Evolutionary conservation across 225 moss, liverwort and hornwort genomes (phyloP), one percentile per base, ranked within the genome.

Genomic region (Anthoceros angustus): DNA sequence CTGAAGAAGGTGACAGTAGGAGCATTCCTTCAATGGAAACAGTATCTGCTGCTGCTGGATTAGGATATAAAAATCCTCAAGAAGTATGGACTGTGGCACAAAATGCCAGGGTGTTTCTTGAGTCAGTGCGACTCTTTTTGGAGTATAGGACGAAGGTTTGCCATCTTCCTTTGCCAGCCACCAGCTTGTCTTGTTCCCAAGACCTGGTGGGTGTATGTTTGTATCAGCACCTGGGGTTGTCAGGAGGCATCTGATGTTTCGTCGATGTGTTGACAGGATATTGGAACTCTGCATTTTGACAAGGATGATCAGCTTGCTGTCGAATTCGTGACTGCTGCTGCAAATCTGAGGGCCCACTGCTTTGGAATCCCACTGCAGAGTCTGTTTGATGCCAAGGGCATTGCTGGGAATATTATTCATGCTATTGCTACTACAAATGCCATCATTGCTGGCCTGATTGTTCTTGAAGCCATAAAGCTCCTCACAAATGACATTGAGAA

Each of bases 341-440:
- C 98, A 77, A 98, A 98, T 70, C 65, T 98, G 74, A 83, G 98
- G 43, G 98, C 98, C 63, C 79, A 81, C 46, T 98, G 92, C 5
- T 98, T 89, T 78, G 92, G 89, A 63, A 92, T 98, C 48, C 76
- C 84, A 24, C 69, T 78, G 78, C 98, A 89, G 70, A 98, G 87
- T 71, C 75, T 92, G 63, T 98, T 98, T 70, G 88, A 98, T 64
- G 92, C 82, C 14, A 98, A 98, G 76, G 98, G 98, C 72, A 98
- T 98, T 82, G 92, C 98, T 63, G 98, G 98, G 61, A 98, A 98
- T 72, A 98, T 98, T 66, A 77, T 98, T 67, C 98, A 92, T 72
- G 98, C 98, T 39, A 98, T 98, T 69, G 98, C 98, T 45, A 98
- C 92, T 23, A 98, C 98, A 64, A 92, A 98, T 78, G 92, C 98